Percentiles rank a stretch among this genome's conserved stretches.
These are phyloP conservation scores for Mediolabrus comicus DNA, from an alignment of 108 stramenopile genomes.

Conservation along the genomic window DNA sequence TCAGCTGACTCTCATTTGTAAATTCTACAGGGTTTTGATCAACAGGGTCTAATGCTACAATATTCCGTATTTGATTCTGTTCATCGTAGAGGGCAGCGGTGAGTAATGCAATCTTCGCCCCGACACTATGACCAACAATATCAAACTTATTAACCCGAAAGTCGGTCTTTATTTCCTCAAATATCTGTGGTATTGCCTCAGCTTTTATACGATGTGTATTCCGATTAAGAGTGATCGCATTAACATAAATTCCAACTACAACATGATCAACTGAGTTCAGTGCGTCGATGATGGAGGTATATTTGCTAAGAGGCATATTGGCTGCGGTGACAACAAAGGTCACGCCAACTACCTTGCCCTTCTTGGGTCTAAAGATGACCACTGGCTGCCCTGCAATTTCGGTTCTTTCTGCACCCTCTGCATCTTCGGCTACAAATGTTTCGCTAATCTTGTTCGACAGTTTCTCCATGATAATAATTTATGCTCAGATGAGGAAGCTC, in stretches of 20 bases:
- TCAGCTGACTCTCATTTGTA: slow-evolving; percentile 12
- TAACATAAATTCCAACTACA: slow-evolving; percentile 22
- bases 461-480: background rate
- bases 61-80: slow-evolving; percentile 16
- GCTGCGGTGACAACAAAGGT: slow-evolving; percentile 31
- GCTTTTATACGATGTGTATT: slow-evolving; percentile 20
- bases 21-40: slow-evolving; percentile 40
- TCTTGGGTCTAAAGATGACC: slow-evolving; percentile 21
- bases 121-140: slow-evolving; percentile 29
- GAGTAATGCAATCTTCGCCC: slow-evolving; percentile 29
- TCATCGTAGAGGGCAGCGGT: slow-evolving; percentile 27
- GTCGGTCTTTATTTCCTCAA: slow-evolving; percentile 16
- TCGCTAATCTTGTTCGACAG: slow-evolving; percentile 3
- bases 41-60: slow-evolving; percentile 29
- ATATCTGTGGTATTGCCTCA: slow-evolving; percentile 13
- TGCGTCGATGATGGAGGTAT: slow-evolving; percentile 16
- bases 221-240: slow-evolving; percentile 15
- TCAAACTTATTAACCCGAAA: slow-evolving; percentile 23
- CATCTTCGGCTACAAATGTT: slow-evolving; percentile 22
- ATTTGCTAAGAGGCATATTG: slow-evolving; percentile 31
- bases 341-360: slow-evolving; percentile 11
- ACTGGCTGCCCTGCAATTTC: slow-evolving; percentile 17
- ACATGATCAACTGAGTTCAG: slow-evolving; percentile 17
- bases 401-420: slow-evolving; percentile 23
- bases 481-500: too few species aligned